Conservation (phyloP, 805 yeast genomes). For the Lipomyces sp. region DNA sequence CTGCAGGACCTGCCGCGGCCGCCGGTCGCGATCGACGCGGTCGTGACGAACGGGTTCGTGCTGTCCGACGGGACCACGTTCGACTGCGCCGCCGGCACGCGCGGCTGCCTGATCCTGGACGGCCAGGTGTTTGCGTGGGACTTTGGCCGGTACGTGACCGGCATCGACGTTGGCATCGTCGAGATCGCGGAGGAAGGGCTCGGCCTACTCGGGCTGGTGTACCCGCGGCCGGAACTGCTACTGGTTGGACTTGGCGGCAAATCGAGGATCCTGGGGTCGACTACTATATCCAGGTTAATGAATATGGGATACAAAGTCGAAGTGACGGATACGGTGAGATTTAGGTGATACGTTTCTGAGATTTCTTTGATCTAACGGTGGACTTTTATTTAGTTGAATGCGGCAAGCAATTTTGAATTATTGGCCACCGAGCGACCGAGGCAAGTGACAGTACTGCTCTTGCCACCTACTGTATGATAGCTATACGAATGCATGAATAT, state of each 20-base stretch:
- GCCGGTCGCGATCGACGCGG: conserved; percentile 25
- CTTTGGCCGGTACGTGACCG: conserved; percentile 41
- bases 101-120: conserved; percentile 45
- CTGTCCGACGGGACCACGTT: conserved; percentile 20
- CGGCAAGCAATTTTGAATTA: conserved; percentile 68
- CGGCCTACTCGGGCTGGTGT: conserved; percentile 50
- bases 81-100: conserved; percentile 38
- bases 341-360: neutral
- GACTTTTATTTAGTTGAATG: conserved; percentile 39
- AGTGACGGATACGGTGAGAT: conserved; percentile 54
- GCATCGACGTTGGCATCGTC: conserved; percentile 54
- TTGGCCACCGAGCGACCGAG: conserved; percentile 76
- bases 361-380: neutral
- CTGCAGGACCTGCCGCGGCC: conserved; percentile 28
- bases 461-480: conserved; percentile 63
- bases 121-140: conserved; percentile 60
- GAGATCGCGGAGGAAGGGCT: conserved; percentile 49
- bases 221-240: conserved; percentile 75
- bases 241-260: conserved; percentile 66
- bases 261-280: conserved; percentile 60
- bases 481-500: no score
- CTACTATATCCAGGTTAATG: conserved; percentile 49
- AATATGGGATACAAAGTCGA: conserved; percentile 68
- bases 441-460: conserved; percentile 66
- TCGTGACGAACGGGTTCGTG: conserved; percentile 14